These are phyloP conservation scores for Penicillium desertorum DNA, from an alignment of 495 filamentous ascomycete species.

Conservation along the genomic window DNA sequence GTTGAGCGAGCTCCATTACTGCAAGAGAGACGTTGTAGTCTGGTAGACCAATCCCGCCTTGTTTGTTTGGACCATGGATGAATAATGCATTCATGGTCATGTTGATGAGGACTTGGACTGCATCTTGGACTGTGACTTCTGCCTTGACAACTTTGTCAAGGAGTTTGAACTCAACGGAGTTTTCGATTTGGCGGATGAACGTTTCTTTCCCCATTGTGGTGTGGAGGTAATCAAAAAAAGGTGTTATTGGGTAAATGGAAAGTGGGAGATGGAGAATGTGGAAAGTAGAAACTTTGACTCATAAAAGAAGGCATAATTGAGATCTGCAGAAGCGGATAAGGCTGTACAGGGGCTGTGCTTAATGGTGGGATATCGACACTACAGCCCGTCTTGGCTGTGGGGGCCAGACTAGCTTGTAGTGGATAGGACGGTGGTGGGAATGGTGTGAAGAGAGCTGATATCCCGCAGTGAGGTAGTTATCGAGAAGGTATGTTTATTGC, in stretches of 20 bases:
- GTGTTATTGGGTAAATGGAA: neutral
- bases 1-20: slow-evolving; percentile 12
- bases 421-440: too few relatives aligned
- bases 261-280: neutral
- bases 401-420: too few relatives aligned
- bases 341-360: neutral
- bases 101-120: slow-evolving; percentile 4
- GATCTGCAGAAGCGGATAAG: neutral
- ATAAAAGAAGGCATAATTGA: neutral
- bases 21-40: slow-evolving; percentile 17
- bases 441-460: too few relatives aligned
- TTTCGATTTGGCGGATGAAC: slow-evolving; percentile 14
- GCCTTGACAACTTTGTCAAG: slow-evolving; percentile 9
- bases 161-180: slow-evolving; percentile 9
- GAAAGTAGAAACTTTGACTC: neutral
- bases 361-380: too few relatives aligned
- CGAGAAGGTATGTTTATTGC: too few relatives aligned
- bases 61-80: slow-evolving; percentile 4
- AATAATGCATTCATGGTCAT: slow-evolving; percentile 8
- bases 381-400: too few relatives aligned
- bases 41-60: slow-evolving; percentile 3
- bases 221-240: slow-evolving; percentile 2
- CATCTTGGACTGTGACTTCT: slow-evolving; percentile 5
- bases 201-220: neutral
- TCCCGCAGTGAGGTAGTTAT: too few relatives aligned